Evolutionary conservation across 495 filamentous ascomycete genomes (phyloP).

Genomic region (Diplogelasinospora grovesii): DNA sequence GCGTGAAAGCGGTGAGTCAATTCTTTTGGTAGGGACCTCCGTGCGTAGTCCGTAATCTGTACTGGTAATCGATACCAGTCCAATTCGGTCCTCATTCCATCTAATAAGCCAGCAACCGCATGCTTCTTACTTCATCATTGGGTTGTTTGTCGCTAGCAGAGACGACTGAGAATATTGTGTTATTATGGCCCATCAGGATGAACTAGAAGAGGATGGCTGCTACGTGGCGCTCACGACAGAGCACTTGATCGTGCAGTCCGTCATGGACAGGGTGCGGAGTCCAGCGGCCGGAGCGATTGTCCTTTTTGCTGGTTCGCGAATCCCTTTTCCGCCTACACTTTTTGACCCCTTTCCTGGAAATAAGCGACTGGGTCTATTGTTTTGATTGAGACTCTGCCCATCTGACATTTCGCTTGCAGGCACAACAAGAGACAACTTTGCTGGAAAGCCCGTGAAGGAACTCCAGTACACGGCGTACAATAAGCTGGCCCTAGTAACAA

Average conservation of each 20-base stretch:
- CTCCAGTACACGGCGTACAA: slow-evolving; percentile 81
- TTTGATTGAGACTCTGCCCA: neutral
- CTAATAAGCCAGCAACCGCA: too few relatives aligned
- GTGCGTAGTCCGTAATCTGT: too few relatives aligned
- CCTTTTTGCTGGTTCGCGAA: slow-evolving; percentile 63
- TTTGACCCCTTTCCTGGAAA: neutral
- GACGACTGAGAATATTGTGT: neutral
- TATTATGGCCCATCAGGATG: neutral
- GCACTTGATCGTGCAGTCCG: slow-evolving; percentile 50
- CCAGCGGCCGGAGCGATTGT: slow-evolving; percentile 83
- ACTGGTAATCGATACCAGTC: too few relatives aligned
- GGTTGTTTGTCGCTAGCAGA: too few relatives aligned
- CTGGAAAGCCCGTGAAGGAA: slow-evolving; percentile 61
- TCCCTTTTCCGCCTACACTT: slow-evolving; percentile 9
- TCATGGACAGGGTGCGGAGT: slow-evolving; percentile 63
- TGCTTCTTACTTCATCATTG: too few relatives aligned
- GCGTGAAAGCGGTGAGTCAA: too few relatives aligned
- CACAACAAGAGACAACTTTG: slow-evolving; percentile 83
- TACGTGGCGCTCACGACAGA: slow-evolving; percentile 59
- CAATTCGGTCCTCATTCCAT: too few relatives aligned
- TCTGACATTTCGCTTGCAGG: too few relatives aligned
- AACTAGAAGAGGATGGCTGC: slow-evolving; percentile 35
- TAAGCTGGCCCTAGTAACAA: slow-evolving; percentile 67
- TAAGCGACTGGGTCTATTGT: neutral
- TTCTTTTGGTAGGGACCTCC: too few relatives aligned